Percentiles rank a stretch among this genome's conserved stretches.
These are phyloP conservation scores for Kwoniella sp. DNA, from an alignment of 768 basidiomycete genomes.

Conservation along the genomic window DNA sequence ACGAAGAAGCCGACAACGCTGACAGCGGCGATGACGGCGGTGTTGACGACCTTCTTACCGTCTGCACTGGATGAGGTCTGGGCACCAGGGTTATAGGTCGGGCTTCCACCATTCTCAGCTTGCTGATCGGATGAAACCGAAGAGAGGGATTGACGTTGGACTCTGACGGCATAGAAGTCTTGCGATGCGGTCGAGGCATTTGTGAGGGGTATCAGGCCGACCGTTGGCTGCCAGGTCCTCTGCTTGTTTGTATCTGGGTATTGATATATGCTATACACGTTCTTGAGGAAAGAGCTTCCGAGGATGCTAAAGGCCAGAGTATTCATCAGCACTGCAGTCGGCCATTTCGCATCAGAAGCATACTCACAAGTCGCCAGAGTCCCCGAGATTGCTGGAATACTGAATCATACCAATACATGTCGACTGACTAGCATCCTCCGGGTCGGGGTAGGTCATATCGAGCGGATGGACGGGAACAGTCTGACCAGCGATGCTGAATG, in stretches of 20 bases:
- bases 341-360: not conserved
- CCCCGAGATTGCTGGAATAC: slow-evolving; percentile 40
- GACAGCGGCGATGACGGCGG: slow-evolving; percentile 44
- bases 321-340: not conserved
- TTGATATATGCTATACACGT: slow-evolving; percentile 50
- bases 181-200: slow-evolving; percentile 50
- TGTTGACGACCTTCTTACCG: slow-evolving; percentile 33
- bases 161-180: slow-evolving; percentile 54
- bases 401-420: slow-evolving; percentile 54
- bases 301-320: slow-evolving; percentile 31
- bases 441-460: slow-evolving; percentile 50
- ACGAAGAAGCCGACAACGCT: slow-evolving; percentile 51
- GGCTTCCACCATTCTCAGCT: slow-evolving; percentile 23
- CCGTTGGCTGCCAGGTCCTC: slow-evolving; percentile 47
- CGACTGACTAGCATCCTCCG: slow-evolving; percentile 41
- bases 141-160: slow-evolving; percentile 38
- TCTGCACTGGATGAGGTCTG: slow-evolving; percentile 17
- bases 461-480: slow-evolving; percentile 51
- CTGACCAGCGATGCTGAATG: slow-evolving; percentile 48
- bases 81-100: slow-evolving; percentile 16
- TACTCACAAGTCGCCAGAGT: slow-evolving; percentile 48
- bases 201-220: slow-evolving; percentile 50
- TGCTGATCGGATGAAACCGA: slow-evolving; percentile 33
- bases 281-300: slow-evolving; percentile 54
- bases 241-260: slow-evolving; percentile 36